A percentile compares a stretch with the other conserved stretches of the same genome.
Conservation (phyloP, 495 filamentous ascomycete species). For the Cetradonia linearis region DNA sequence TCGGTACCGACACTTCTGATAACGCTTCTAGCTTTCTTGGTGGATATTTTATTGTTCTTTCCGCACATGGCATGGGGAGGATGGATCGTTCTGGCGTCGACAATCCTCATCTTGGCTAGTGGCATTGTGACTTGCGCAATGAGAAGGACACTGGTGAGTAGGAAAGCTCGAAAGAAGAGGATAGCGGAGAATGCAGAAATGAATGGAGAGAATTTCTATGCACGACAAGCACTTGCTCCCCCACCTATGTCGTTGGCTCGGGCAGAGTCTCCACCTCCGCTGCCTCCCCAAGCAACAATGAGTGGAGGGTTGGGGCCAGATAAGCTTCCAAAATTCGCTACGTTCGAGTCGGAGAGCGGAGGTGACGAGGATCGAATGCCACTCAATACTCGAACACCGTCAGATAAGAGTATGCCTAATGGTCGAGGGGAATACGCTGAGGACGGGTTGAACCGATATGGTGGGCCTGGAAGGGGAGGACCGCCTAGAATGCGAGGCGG, state of each 20-base stretch:
- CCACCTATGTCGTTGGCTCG: slow-evolving; percentile 31
- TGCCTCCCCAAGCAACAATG: slow-evolving; percentile 42
- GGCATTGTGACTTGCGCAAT: slow-evolving; percentile 91
- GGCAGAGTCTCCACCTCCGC: slow-evolving; percentile 39
- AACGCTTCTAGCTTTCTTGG: slow-evolving; percentile 76
- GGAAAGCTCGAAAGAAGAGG: slow-evolving; percentile 81
- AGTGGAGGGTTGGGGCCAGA: slow-evolving; percentile 44
- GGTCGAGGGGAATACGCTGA: slow-evolving; percentile 21
- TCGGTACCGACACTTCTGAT: slow-evolving; percentile 76
- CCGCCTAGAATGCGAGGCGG: slow-evolving; percentile 24
- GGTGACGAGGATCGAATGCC: slow-evolving; percentile 72
- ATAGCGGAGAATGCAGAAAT: slow-evolving; percentile 91
- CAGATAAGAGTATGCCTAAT: slow-evolving; percentile 29
- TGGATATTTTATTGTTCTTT: slow-evolving; percentile 93
- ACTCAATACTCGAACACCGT: slow-evolving; percentile 53
- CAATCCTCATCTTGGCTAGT: slow-evolving; percentile 73
- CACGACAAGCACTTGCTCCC: slow-evolving; percentile 49
- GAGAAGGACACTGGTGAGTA: slow-evolving; percentile 83
- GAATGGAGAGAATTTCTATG: slow-evolving; percentile 88
- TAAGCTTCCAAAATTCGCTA: slow-evolving; percentile 61
- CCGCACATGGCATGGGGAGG: slow-evolving; percentile 91
- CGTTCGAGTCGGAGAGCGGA: slow-evolving; percentile 57
- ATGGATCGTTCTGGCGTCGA: slow-evolving; percentile 86
- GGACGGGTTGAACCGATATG: slow-evolving; percentile 25
- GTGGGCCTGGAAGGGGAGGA: slow-evolving; percentile 21